Conservation (phyloP, 148 eudicot genomes). For the Vaccinium vitisidaea region DNA sequence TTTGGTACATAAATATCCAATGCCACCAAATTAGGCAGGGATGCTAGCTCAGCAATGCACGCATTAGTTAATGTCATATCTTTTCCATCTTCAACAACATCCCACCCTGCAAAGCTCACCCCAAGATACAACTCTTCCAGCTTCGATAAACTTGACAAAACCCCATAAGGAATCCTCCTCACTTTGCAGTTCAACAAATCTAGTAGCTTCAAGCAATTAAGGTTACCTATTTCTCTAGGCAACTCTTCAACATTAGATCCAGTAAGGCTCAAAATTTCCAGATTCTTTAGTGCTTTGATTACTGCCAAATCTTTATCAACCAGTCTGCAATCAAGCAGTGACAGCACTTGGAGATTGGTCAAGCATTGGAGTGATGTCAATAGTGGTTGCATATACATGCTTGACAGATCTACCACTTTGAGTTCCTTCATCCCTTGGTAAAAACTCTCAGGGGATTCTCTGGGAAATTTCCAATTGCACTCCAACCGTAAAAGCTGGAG, state of each 20-base stretch:
- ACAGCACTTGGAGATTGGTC: neutral
- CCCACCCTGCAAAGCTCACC: neutral
- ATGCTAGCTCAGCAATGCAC: neutral
- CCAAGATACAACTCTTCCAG: neutral
- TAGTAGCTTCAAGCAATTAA: neutral
- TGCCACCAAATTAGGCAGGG: neutral
- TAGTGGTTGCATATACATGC: neutral
- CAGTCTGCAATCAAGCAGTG: neutral
- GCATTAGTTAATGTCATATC: neutral
- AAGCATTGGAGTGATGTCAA: neutral
- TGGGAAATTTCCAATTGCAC: no score
- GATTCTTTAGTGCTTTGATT: neutral
- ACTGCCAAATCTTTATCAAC: neutral
- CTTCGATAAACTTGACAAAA: neutral
- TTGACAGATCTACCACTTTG: neutral
- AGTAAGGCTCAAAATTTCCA: neutral
- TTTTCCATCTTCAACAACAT: neutral
- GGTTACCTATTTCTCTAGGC: neutral
- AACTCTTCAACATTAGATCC: neutral
- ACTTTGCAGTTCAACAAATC: neutral
- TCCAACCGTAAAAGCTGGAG: neutral
- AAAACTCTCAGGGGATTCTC: neutral
- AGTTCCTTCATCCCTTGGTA: conserved; percentile 8
- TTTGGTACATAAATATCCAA: neutral
- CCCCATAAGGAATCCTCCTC: neutral